Conservation (phyloP, 73 alveolate species). For the Paramecium biaurelia region DNA sequence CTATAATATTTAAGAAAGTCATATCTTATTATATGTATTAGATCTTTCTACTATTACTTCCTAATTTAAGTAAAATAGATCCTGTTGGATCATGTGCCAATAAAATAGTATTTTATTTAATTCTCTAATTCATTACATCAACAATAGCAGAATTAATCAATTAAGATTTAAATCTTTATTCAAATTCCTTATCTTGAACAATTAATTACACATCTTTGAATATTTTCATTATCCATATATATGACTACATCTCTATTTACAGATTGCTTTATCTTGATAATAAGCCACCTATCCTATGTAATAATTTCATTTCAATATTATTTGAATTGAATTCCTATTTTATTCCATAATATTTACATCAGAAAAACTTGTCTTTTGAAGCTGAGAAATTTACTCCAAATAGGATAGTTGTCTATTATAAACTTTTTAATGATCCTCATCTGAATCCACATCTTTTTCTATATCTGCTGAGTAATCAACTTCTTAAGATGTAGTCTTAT, state of each 20-base stretch:
- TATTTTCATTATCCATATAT: neutral
- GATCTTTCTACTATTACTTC: neutral
- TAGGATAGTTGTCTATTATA: neutral
- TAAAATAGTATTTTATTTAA: neutral
- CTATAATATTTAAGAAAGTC: neutral
- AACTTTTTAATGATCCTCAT: neutral
- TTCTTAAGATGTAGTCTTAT: neutral
- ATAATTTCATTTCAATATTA: neutral
- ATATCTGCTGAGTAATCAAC: neutral
- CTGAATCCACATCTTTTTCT: neutral
- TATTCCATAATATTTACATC: neutral
- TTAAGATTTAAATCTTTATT: neutral
- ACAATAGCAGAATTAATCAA: neutral
- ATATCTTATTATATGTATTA: neutral
- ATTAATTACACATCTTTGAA: neutral
- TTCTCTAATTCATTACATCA: neutral
- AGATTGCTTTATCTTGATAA: neutral
- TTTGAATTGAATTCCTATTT: neutral
- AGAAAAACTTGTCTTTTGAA: conserved; percentile 10
- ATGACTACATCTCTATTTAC: neutral
- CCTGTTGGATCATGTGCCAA: conserved; percentile 36
- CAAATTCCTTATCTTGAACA: neutral
- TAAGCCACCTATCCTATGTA: neutral
- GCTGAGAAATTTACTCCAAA: neutral
- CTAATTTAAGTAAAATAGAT: neutral